phyloP scores from a whole-genome alignment of 345 rosid species.

The Mercurialis annua region DNA sequence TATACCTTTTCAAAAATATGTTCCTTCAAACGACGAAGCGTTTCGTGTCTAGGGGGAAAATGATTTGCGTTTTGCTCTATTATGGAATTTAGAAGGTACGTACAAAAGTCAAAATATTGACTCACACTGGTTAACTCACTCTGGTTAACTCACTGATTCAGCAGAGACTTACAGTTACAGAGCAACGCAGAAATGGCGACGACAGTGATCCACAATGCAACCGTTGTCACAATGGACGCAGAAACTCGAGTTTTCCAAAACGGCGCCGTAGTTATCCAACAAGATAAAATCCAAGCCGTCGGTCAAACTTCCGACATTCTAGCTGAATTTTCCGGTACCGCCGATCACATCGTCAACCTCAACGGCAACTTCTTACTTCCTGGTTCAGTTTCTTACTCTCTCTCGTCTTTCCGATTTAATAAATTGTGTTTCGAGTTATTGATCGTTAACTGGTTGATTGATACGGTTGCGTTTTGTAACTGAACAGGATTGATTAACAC shows the following conservation, averaged over 20 bases:
- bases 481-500: slow-evolving; percentile 54
- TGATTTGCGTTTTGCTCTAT: no score
- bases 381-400: slow-evolving; percentile 23
- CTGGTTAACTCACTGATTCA: no score
- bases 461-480: neutral
- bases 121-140: no score
- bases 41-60: no score
- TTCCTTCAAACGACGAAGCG: no score
- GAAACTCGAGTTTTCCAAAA: slow-evolving; percentile 39
- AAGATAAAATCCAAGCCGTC: slow-evolving; percentile 49
- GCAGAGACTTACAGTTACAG: no score
- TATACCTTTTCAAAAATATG: no score
- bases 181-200: neutral
- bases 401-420: neutral
- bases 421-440: neutral
- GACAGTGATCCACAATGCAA: slow-evolving; percentile 48
- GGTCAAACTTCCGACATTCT: slow-evolving; percentile 52
- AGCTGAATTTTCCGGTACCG: slow-evolving; percentile 30
- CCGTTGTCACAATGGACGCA: slow-evolving; percentile 53
- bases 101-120: no score
- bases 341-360: slow-evolving; percentile 46
- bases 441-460: neutral
- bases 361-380: slow-evolving; percentile 57
- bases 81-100: no score
- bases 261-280: slow-evolving; percentile 45